Evolutionary conservation across 176 grass and related monocot genomes (phyloP).

Genomic region (Musa acuminata): DNA sequence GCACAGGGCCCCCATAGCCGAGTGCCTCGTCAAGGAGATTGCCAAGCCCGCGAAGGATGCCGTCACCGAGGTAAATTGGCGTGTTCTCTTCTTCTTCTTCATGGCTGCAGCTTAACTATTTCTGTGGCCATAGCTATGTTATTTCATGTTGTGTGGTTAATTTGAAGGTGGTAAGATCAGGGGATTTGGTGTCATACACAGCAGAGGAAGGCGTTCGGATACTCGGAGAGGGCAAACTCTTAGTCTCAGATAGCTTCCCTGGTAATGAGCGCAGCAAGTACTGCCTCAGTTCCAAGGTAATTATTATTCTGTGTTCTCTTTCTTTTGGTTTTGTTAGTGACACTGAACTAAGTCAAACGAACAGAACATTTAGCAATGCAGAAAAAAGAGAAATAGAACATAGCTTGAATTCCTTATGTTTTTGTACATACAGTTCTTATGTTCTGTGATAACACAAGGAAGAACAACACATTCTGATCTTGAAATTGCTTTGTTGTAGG

Average conservation of each 20-base stretch:
- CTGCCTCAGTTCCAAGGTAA: conserved; percentile 88
- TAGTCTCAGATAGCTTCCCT: conserved; percentile 92
- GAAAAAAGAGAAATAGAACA: too few relatives aligned
- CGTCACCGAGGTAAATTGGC: conserved; percentile 49
- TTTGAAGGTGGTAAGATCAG: conserved; percentile 75
- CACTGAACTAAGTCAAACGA: too few relatives aligned
- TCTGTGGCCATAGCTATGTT: neutral
- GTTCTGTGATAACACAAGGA: neutral
- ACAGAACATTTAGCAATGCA: too few relatives aligned
- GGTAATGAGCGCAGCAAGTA: conserved; percentile 96
- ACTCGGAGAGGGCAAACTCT: conserved; percentile 78
- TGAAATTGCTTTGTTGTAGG: conserved; percentile 34
- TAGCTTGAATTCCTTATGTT: neutral
- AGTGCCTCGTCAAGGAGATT: conserved; percentile 92
- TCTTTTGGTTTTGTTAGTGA: neutral
- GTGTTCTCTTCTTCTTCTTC: conserved; percentile 1
- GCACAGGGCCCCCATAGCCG: conserved; percentile 65
- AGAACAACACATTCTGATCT: neutral
- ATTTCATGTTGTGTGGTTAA: neutral
- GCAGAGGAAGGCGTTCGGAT: conserved; percentile 91
- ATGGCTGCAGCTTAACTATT: too few relatives aligned
- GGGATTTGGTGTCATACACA: conserved; percentile 85
- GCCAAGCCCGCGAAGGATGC: conserved; percentile 97
- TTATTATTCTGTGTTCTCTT: neutral
- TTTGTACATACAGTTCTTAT: neutral